Evolutionary conservation across 495 filamentous ascomycete genomes (phyloP), one percentile per base, ranked within the genome.

Genomic region (Talaromyces wortmannii): DNA sequence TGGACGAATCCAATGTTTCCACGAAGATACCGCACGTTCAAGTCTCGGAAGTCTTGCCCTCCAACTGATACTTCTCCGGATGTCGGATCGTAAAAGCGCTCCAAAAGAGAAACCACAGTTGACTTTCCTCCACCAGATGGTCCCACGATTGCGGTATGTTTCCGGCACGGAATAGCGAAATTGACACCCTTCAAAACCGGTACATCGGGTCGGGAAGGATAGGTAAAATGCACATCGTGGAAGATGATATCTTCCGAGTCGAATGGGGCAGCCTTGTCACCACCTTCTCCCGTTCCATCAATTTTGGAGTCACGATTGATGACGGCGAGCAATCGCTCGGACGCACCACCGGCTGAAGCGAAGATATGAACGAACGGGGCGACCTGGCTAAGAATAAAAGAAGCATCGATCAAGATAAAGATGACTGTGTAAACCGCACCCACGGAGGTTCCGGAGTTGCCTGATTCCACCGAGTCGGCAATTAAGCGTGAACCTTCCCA

Each of bases 61-160:
- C 77, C 78, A 0, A 87, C 56, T 3, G 57, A 56, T 31, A 85
- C 67, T 4, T 32, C 31, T 13, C 71, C 71, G 11, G 18, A 7
- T 11, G 12, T 12, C 13, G 55, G 50, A 45, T 80, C 74, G 59
- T 89, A 89, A 76, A 79, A 88, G 51, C 87, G 65, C 62, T 85
- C 79, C 13, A 88, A 59, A 23, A 90, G 63, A 3, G 73, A 80
- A 0, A 86, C 80, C 42, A 90, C 80, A 0, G 86, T 90, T 55
- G 80, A 84, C 61, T 87, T 87, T 2, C 83, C 83, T 0, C 77
- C 75, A 0, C 83, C 83, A 3, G 78, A 81, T 0, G 78, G 67
- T 2, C 83, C 83, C 5, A 87, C 82, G 0, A 87, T 59, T 0
- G 80, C 83, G 6, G 77, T 75, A 11, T 77, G 79, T 46, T 82